phyloP scores from a whole-genome alignment of 2,329 filamentous ascomycete species.

The Aspergillus brunneoviolaceus region DNA sequence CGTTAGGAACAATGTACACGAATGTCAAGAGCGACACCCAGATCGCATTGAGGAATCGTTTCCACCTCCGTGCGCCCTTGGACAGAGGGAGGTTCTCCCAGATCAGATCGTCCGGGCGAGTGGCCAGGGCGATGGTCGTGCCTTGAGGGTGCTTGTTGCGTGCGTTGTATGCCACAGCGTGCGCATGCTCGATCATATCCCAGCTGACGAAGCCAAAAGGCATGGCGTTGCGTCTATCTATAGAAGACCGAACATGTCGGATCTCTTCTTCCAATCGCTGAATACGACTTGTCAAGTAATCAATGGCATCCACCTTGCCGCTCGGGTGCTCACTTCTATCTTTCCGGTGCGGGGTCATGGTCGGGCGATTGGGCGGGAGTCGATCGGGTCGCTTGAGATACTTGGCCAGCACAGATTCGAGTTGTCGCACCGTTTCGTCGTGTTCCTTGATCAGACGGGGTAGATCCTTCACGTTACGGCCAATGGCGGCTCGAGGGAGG shows the following conservation, averaged over 20 bases:
- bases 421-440: constrained; percentile 72
- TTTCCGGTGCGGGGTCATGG: constrained; percentile 76
- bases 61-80: constrained; percentile 67
- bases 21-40: constrained; percentile 81
- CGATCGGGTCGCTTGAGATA: constrained; percentile 86
- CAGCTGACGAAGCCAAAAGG: constrained; percentile 94
- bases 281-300: constrained; percentile 85
- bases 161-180: constrained; percentile 78
- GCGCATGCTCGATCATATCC: constrained; percentile 81
- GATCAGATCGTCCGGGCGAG: constrained; percentile 86
- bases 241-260: constrained; percentile 73
- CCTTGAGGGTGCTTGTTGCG: constrained; percentile 79
- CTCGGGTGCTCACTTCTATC: constrained; percentile 68
- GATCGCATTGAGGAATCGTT: constrained; percentile 74
- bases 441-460: constrained; percentile 84
- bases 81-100: constrained; percentile 88
- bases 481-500: constrained; percentile 76
- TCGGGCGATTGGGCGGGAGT: constrained; percentile 73
- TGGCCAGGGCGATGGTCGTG: constrained; percentile 74
- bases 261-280: constrained; percentile 79
- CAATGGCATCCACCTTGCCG: constrained; percentile 86
- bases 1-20: constrained; percentile 88
- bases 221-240: constrained; percentile 86
- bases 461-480: constrained; percentile 87
- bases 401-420: constrained; percentile 81